Base-by-base conservation (phyloP, 2,329 filamentous ascomycete species). In the Hymenoscyphus occultus region DNA sequence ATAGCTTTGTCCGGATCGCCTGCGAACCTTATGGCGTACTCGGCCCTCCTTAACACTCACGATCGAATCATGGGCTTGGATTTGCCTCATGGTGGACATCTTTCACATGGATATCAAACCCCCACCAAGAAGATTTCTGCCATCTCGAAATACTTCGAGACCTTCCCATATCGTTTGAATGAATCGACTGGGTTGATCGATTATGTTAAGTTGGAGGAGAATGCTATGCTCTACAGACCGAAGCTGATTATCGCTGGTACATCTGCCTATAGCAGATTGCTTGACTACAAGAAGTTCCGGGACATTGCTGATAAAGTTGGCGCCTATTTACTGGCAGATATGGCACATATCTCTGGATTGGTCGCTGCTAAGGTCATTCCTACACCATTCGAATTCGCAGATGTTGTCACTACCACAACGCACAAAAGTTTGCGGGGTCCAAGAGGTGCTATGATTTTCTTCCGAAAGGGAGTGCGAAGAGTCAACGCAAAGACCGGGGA, bases 141-240 rank as follows among this genome's bases (percentile, higher is more conserved):
- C 74, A 89, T 99, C 71, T 98, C 94, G 65, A 98, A 96, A 77
- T 99, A 99, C 82, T 99, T 99, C 77, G 95, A 99, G 82, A 99
- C 95, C 42, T 82, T 99, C 69, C 95, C 95, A 5, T 99, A 99
- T 83, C 89, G 92, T 66, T 85, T 98, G 63, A 87, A 97, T 80
- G 91, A 96, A 76, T 84, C 88, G 68, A 98, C 94, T 5, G 95
- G 95, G 66, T 83, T 94, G 72, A 99, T 99, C 75, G 93, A 99
- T 82, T 99, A 99, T 79, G 89, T 92, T 75, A 90, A 90, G 76
- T 85, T 99, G 62, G 93, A 96, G 79, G 88, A 96, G 77, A 84
- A 93, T 67, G 94, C 95, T 60, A 83, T 89, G 74, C 81, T 97
- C 72, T 99, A 97, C 83, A 87, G 95, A 65, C 95, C 95, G 73